Percentiles rank a stretch among this genome's conserved stretches.
Evolutionary conservation across 768 basidiomycete species (phyloP).

Genomic region (Lactarius evosmus): DNA sequence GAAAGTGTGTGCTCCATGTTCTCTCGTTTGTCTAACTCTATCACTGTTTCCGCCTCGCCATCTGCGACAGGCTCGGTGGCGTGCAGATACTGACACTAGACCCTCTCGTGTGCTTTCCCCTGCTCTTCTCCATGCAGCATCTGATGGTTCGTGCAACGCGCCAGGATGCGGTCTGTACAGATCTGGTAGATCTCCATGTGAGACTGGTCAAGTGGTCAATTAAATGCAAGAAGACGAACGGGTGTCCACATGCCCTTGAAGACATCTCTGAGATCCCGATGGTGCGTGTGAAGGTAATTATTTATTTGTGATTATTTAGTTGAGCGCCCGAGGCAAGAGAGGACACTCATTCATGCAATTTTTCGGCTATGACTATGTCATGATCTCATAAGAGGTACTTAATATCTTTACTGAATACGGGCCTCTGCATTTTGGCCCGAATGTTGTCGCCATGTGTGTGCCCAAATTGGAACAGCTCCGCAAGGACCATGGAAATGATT

Average conservation of each 20-base stretch:
- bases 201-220: slow-evolving; percentile 65
- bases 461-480: slow-evolving; percentile 76
- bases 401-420: slow-evolving; percentile 72
- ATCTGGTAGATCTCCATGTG: slow-evolving; percentile 65
- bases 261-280: slow-evolving; percentile 58
- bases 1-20: slow-evolving; percentile 51
- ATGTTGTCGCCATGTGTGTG: slow-evolving; percentile 96
- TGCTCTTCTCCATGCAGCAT: slow-evolving; percentile 58
- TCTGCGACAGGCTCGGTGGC: slow-evolving; percentile 55
- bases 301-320: slow-evolving; percentile 87
- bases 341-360: too few relatives aligned
- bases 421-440: slow-evolving; percentile 65
- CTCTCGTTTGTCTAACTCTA: slow-evolving; percentile 66
- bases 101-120: slow-evolving; percentile 64
- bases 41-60: slow-evolving; percentile 59
- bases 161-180: slow-evolving; percentile 68
- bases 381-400: slow-evolving; percentile 51
- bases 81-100: slow-evolving; percentile 76
- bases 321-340: too few relatives aligned
- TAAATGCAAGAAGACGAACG: slow-evolving; percentile 76
- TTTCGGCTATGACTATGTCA: slow-evolving; percentile 88
- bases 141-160: slow-evolving; percentile 85
- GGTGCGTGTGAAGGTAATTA: too few relatives aligned
- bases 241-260: slow-evolving; percentile 44
- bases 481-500: slow-evolving; percentile 73